phyloP scores from a whole-genome alignment of 495 filamentous ascomycete genomes.

The Chaetomidium leptoderma region DNA sequence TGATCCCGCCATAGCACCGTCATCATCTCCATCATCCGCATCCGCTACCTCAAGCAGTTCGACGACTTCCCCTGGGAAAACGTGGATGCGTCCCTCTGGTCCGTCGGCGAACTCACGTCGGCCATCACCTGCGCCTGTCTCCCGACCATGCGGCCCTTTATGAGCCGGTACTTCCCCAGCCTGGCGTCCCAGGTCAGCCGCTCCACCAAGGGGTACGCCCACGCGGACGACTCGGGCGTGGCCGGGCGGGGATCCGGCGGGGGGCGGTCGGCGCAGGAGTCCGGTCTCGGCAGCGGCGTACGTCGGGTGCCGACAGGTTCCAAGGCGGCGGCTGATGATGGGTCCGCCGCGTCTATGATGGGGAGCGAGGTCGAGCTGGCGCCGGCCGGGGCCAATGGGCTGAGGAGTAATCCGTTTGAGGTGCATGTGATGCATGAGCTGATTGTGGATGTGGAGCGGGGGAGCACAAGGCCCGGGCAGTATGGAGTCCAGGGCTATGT shows the following conservation, averaged over 20 bases:
- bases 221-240: background rate
- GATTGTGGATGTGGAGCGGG: background rate
- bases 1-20: too few species aligned
- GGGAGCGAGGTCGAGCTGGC: conserved; percentile 15
- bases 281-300: background rate
- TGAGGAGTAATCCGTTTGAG: conserved; percentile 12
- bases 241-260: background rate
- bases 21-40: conserved; percentile 50
- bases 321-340: background rate
- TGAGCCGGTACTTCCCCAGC: conserved; percentile 34
- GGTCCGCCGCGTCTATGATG: background rate
- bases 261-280: background rate
- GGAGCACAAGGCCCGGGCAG: background rate
- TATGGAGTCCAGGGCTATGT: background rate
- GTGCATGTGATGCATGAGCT: conserved; percentile 11
- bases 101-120: conserved; percentile 49
- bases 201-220: background rate
- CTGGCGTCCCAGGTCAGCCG: conserved; percentile 10
- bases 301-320: background rate
- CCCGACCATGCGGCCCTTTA: conserved; percentile 45
- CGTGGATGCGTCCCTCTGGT: conserved; percentile 51
- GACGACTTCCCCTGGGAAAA: conserved; percentile 49
- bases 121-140: conserved; percentile 53
- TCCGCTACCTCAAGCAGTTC: conserved; percentile 39
- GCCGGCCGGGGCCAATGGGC: background rate